Evolutionary conservation across 805 yeast species (phyloP), one percentile per base, ranked within the genome.

Genomic region (Lachancea thermotolerans): DNA sequence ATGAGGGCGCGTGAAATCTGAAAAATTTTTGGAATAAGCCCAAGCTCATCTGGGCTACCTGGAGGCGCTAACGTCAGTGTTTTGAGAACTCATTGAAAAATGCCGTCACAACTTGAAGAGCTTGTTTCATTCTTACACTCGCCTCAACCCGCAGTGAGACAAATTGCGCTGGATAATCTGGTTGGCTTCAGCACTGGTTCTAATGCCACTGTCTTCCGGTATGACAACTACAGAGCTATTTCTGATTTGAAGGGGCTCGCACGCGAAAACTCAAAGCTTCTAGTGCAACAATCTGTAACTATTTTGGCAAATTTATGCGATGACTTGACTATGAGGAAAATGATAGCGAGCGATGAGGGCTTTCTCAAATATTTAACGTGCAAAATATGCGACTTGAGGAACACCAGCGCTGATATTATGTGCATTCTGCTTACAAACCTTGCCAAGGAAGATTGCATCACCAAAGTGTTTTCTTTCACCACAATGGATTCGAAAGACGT

Each of bases 251-350:
- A 82, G 60, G 65, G 65, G 10, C 64, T 88, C 32, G 69, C 82
- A 3, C 65, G 68, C 48, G 82, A 77, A 48, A 69, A 68, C 29
- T 79, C 81, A 5, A 71, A 71, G 53, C 71, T 77, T 31, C 68
- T 74, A 16, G 84, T 81, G 8, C 75, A 72, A 46, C 82, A 82
- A 50, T 77, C 96, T 0, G 67, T 84, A 14, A 88, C 96, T 0
- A 86, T 85, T 29, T 68, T 93, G 56, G 86, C 85, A 9, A 93
- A 93, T 59, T 66, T 91, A 46, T 84, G 95, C 65, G 93, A 80
- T 52, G 88, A 85, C 60, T 53, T 62, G 3, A 67, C 69, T 15
- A 75, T 88, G 58, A 76, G 96, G 55, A 72, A 73, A 37, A 55
- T 81, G 48, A 74, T 91, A 17, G 85, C 79, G 5, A 72, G 76